Conservation (phyloP, 176 grass and related monocot genomes). For the barley (Hordeum vulgare) region MorexV3_pseudomolecules_assembly NC_058519.1:359808009-359808508, state of each 20-base stretch:
- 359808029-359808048: too few species aligned
- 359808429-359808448: too few species aligned
- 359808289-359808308: background rate
- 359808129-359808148: too few species aligned
- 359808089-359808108: too few species aligned
- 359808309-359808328: background rate
- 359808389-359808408: background rate
- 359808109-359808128: too few species aligned
- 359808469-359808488: background rate
- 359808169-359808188: too few species aligned
- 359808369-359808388: background rate
- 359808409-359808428: background rate
- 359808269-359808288: background rate
- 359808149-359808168: too few species aligned
- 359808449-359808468: background rate
- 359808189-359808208: background rate
- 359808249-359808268: background rate
- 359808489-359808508: too few species aligned
- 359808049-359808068: too few species aligned
- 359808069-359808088: too few species aligned
- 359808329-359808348: background rate
- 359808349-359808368: background rate
- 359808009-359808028: too few species aligned
- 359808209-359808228: background rate
- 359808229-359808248: background rate